phyloP scores from a whole-genome alignment of 2,329 filamentous ascomycete species.

The Neocucurbitaria cava region DNA sequence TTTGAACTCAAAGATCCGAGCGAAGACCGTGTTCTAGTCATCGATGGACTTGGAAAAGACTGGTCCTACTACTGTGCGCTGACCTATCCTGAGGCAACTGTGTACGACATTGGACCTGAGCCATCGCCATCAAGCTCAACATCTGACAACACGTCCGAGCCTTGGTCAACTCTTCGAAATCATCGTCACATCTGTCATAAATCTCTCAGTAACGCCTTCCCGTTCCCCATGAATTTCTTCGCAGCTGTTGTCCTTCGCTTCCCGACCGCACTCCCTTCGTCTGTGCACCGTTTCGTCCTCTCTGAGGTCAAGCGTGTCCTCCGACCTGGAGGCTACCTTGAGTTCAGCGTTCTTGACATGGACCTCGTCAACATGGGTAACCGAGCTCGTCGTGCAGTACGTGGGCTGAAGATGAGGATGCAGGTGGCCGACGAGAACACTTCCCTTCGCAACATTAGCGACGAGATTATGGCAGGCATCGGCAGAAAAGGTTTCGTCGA shows the following conservation, averaged over 20 bases:
- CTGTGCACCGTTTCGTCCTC: constrained; percentile 73
- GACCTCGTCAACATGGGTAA: constrained; percentile 85
- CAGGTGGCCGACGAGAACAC: constrained; percentile 66
- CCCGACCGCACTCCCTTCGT: constrained; percentile 71
- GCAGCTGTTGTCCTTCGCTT: constrained; percentile 79
- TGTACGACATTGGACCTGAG: constrained; percentile 71
- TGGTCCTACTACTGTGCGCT: constrained; percentile 88
- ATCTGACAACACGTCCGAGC: constrained; percentile 28
- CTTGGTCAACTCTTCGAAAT: constrained; percentile 61
- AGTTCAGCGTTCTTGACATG: constrained; percentile 77
- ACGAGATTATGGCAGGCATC: constrained; percentile 68
- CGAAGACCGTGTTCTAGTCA: constrained; percentile 73
- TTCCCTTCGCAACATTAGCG: constrained; percentile 63
- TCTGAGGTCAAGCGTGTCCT: constrained; percentile 79
- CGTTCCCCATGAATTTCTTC: constrained; percentile 79
- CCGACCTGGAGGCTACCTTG: constrained; percentile 79
- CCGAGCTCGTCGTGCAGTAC: constrained; percentile 70
- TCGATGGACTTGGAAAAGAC: constrained; percentile 87
- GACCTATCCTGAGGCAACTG: constrained; percentile 75
- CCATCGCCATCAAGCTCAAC: constrained; percentile 28
- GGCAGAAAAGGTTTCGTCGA: constrained; percentile 73
- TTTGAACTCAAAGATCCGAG: constrained; percentile 68
- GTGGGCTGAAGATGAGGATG: constrained; percentile 74
- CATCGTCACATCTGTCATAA: constrained; percentile 77
- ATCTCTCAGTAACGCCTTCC: constrained; percentile 70